Base-by-base conservation (phyloP, 441 rosid genomes). In the Populus tomentosa region DNA sequence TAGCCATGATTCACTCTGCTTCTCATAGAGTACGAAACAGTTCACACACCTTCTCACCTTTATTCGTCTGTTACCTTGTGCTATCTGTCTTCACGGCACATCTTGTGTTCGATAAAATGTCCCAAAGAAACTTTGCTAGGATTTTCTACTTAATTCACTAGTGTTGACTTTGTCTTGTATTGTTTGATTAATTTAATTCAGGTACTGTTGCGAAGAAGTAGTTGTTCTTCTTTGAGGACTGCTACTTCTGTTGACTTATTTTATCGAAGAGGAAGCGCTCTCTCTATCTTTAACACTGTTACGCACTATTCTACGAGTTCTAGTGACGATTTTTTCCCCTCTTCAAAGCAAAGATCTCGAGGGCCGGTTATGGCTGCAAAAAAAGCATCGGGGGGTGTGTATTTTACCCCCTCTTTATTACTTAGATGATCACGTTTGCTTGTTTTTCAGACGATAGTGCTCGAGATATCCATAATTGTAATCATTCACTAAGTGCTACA, bases 361-460 rank as follows among this genome's bases (percentile, higher is more conserved):
- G 97, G 98, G 42, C 97, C 97, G 30, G 92, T 90, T 35, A 90
- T 92, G 98, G 94, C 97, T n/a, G 97, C 96, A 10, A 96, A 94
- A 85, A 96, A 89, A 83, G 87, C 91, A 38, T 72, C 97, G 42
- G 85, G 86, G 87, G 98, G 98, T 92, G 74, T 72, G 79, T 73
- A 32, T 76, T 67, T 21, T 33, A 10, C 38, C 30, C 30, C 20
- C 16, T 10, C 46, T 61, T n/a, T 53, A 75, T 59, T 26, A 50
- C 28, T 70, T 73, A 64, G 59, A 75, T 80, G 81, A 32, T 23
- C 74, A 8, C 35, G 35, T 76, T 75, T 71, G n/a, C 75, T 5
- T n/a, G 3, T 72, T 72, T 61, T 13, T 20, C 21, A n/a, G 14
- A 26, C 61, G 11, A 9, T 23, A 7, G 10, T 33, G 36, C 28